phyloP scores from a whole-genome alignment of 441 rosid species.

The Kokia cookei region DNA sequence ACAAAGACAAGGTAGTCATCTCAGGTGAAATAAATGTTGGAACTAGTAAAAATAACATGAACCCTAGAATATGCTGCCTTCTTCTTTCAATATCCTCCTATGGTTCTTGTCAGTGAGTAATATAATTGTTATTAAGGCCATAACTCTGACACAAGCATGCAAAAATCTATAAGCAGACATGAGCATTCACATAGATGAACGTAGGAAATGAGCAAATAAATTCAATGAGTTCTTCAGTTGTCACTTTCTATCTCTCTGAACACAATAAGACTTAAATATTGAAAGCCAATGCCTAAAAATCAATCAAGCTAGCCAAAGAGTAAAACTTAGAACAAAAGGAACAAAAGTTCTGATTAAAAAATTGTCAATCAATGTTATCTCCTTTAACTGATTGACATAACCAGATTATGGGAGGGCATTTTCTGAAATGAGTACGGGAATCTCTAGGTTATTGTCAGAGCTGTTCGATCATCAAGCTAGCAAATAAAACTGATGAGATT shows the following conservation, averaged over 20 bases:
- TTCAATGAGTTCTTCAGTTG: not conserved
- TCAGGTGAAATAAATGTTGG: not conserved
- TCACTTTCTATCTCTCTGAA: slow-evolving; percentile 3
- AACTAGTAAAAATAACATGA: not conserved
- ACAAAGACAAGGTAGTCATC: not conserved
- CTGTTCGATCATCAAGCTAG: not conserved
- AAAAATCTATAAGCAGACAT: not conserved
- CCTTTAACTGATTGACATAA: not conserved
- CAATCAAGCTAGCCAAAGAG: not conserved
- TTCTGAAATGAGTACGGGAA: not conserved
- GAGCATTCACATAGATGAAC: not conserved
- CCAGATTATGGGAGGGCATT: not conserved
- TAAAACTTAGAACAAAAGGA: not conserved
- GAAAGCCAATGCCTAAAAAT: not conserved
- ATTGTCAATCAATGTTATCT: not conserved
- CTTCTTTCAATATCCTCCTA: not conserved
- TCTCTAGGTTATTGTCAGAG: not conserved
- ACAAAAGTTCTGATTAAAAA: not conserved
- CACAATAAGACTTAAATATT: not conserved
- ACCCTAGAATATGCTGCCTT: not conserved
- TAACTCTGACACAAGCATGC: not conserved
- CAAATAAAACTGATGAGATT: not conserved
- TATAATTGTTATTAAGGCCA: not conserved
- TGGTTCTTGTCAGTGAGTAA: not conserved
- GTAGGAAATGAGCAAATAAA: not conserved